These are phyloP conservation scores for Neopestalotiopsis sp. DNA, from an alignment of 2,329 filamentous ascomycete genomes.

Conservation along the genomic window DNA sequence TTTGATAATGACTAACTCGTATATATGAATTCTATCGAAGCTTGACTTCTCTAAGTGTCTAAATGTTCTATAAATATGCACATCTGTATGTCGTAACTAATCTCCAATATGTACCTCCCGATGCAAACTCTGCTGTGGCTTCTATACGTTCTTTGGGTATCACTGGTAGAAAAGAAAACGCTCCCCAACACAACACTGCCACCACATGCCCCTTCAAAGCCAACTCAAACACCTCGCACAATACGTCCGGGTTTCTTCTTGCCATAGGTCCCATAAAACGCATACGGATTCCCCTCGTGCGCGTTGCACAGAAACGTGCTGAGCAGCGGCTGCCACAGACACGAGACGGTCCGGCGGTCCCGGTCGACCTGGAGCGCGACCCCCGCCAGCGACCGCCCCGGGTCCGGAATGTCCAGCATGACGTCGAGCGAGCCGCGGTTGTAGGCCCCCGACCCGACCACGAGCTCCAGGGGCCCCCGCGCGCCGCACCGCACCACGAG, in stretches of 20 bases:
- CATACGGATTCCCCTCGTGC: background rate
- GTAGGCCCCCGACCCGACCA: background rate
- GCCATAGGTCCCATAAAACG: slow-evolving; percentile 8
- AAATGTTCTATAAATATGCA: too few relatives aligned
- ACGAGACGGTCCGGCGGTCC: background rate
- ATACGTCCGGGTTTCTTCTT: slow-evolving; percentile 6
- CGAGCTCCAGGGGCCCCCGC: background rate
- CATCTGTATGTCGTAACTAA: too few relatives aligned
- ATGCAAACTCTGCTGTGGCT: too few relatives aligned
- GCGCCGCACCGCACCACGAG: background rate
- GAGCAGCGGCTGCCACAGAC: background rate
- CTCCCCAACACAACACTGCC: background rate
- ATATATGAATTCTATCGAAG: too few relatives aligned
- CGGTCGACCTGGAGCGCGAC: background rate
- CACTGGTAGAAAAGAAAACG: too few relatives aligned
- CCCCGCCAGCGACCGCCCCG: background rate
- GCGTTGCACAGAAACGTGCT: slow-evolving; percentile 6
- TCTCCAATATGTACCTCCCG: too few relatives aligned
- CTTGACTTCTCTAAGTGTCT: too few relatives aligned
- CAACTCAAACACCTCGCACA: background rate
- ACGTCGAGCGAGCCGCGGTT: background rate
- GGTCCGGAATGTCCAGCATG: slow-evolving; percentile 4
- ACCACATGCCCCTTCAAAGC: background rate
- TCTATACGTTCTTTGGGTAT: too few relatives aligned
- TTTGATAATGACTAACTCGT: too few relatives aligned